These are phyloP conservation scores for Penicillium coprophilum DNA, from an alignment of 495 filamentous ascomycete genomes.

Conservation along the genomic window DNA sequence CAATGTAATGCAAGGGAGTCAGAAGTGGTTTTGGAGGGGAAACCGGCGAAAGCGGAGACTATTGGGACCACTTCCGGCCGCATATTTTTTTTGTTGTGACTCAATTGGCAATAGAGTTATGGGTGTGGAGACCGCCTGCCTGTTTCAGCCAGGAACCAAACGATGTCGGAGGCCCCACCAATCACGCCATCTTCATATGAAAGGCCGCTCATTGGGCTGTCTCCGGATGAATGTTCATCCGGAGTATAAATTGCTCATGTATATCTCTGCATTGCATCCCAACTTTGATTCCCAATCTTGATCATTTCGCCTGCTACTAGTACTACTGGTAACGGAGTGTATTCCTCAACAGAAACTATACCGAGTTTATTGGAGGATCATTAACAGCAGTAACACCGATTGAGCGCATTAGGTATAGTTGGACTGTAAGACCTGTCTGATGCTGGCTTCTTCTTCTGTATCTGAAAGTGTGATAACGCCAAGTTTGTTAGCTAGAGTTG, in stretches of 20 bases:
- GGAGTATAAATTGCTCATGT: not conserved
- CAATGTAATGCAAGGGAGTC: not conserved
- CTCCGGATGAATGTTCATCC: not conserved
- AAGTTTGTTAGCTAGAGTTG: too few species aligned
- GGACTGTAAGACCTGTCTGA: too few species aligned
- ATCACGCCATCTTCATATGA: conserved; percentile 9
- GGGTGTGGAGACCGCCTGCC: conserved; percentile 1
- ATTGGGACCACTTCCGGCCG: conserved; percentile 1
- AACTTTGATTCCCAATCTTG: not conserved
- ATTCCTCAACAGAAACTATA: not conserved
- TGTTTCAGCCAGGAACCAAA: not conserved
- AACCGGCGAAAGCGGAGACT: conserved; percentile 14
- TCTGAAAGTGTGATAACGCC: too few species aligned
- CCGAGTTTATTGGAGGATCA: not conserved
- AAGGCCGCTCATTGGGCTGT: not conserved
- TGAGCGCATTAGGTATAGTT: too few species aligned
- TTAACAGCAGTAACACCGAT: not conserved
- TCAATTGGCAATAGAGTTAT: conserved; percentile 11
- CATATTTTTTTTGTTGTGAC: conserved; percentile 8
- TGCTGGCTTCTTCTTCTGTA: too few species aligned
- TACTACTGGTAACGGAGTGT: not conserved
- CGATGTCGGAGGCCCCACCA: conserved; percentile 14
- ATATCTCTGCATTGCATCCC: not conserved
- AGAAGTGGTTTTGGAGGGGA: conserved; percentile 3
- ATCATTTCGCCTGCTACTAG: not conserved